A percentile compares a stretch with the other conserved stretches of the same genome.
Evolutionary conservation across 345 rosid species (phyloP).

Genomic region (Nephelium lappaceum): DNA sequence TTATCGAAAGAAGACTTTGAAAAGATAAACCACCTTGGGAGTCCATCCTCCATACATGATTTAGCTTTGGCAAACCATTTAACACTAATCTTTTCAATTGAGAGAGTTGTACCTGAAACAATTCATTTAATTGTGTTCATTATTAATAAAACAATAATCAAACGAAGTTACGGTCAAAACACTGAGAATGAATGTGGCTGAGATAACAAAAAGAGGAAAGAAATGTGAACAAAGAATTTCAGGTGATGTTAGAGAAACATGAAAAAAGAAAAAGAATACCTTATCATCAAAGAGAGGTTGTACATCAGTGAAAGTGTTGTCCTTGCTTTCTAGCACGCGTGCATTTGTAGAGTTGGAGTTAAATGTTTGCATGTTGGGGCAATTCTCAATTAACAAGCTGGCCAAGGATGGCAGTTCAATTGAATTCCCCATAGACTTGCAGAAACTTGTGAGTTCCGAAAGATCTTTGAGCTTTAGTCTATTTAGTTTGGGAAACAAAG

Average conservation of each 20-base stretch:
- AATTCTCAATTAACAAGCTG: background rate
- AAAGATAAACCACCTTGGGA: background rate
- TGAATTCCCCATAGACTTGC: background rate
- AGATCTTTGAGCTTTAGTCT: background rate
- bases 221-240: no score
- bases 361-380: conserved; percentile 14
- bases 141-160: no score
- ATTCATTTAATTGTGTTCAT: no score
- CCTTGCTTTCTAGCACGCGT: background rate
- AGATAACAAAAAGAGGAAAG: no score
- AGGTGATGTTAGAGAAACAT: no score
- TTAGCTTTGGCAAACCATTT: background rate
- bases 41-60: background rate
- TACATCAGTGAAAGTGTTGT: background rate
- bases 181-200: no score
- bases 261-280: background rate
- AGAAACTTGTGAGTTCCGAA: conserved; percentile 13
- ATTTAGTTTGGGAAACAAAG: conserved; percentile 9
- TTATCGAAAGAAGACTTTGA: background rate
- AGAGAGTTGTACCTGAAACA: background rate
- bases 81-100: conserved; percentile 1
- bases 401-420: conserved; percentile 11
- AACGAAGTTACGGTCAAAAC: no score
- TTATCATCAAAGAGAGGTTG: conserved; percentile 9
- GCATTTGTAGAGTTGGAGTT: background rate